Percentiles rank a stretch among this genome's conserved stretches.
Conservation (phyloP, 345 rosid species). For the rapeseed (Brassica napus) region DNA sequence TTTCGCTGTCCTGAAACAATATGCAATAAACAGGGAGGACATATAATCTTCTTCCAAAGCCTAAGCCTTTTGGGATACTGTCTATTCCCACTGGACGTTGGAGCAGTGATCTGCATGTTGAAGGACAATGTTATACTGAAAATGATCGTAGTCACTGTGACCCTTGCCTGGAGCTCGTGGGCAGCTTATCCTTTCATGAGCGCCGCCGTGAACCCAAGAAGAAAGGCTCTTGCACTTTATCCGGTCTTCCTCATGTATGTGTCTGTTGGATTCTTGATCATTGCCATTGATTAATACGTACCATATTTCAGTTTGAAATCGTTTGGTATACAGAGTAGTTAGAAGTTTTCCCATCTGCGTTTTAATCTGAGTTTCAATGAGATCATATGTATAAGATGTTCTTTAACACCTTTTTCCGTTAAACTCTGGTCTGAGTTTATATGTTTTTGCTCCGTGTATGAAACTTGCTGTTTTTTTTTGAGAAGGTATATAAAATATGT, state of each 20-base stretch:
- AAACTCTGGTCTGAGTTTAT: neutral
- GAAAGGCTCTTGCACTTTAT: slow-evolving; percentile 87
- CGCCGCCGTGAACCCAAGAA: slow-evolving; percentile 78
- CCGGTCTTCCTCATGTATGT: slow-evolving; percentile 98
- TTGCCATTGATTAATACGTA: slow-evolving; percentile 59
- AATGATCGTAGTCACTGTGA: slow-evolving; percentile 63
- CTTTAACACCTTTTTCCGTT: neutral
- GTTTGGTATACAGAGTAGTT: neutral
- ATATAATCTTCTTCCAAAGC: slow-evolving; percentile 87
- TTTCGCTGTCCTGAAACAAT: neutral
- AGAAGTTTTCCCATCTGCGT: neutral
- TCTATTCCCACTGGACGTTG: slow-evolving; percentile 81
- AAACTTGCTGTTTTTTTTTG: neutral
- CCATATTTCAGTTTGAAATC: neutral
- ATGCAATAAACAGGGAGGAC: slow-evolving; percentile 67
- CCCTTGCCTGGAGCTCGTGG: slow-evolving; percentile 94
- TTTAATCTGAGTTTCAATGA: neutral
- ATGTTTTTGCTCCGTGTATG: neutral
- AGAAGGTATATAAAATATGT: neutral
- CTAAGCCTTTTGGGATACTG: slow-evolving; percentile 84
- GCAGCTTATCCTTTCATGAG: slow-evolving; percentile 98
- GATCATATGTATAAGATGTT: neutral
- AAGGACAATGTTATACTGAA: slow-evolving; percentile 75
- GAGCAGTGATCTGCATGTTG: slow-evolving; percentile 79
- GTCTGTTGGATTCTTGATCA: slow-evolving; percentile 92